Conservation (phyloP, 352 stramenopile genomes). For the Paralagenidium karlingii region DNA sequence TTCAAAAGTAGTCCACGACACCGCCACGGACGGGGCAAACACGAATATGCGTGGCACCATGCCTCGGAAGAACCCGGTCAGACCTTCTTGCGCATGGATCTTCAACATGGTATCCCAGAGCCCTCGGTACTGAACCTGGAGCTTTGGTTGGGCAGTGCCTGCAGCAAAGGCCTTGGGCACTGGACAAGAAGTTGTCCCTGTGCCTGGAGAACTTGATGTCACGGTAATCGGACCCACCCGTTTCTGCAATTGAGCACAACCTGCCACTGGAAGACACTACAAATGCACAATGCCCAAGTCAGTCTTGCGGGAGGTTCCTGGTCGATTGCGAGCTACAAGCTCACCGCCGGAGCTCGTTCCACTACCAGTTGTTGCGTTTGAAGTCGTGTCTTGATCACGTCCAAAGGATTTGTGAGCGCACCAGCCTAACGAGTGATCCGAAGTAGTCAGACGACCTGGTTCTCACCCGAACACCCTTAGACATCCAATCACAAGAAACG, state of each 20-base stretch:
- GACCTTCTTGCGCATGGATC: slow-evolving; percentile 91
- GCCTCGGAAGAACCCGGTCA: slow-evolving; percentile 91
- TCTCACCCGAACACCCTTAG: neutral
- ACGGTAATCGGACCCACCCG: too few species aligned
- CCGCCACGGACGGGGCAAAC: slow-evolving; percentile 94
- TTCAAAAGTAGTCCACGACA: slow-evolving; percentile 99
- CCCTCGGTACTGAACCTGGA: slow-evolving; percentile 59
- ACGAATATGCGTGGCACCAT: slow-evolving; percentile 89
- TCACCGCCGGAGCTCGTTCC: slow-evolving; percentile 44
- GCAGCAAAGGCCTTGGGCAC: too few species aligned
- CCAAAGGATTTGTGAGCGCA: slow-evolving; percentile 92
- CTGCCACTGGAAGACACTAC: too few species aligned
- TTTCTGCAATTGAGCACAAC: too few species aligned
- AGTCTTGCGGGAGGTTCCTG: too few species aligned
- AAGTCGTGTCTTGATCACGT: slow-evolving; percentile 97
- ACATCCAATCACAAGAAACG: slow-evolving; percentile 6
- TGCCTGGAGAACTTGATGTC: too few species aligned
- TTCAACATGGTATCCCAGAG: slow-evolving; percentile 62
- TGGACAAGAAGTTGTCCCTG: too few species aligned
- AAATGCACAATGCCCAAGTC: too few species aligned
- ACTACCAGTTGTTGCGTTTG: slow-evolving; percentile 88
- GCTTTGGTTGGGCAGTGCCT: slow-evolving; percentile 34
- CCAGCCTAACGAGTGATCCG: slow-evolving; percentile 21
- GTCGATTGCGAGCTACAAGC: neutral
- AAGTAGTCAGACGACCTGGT: neutral